Evolutionary conservation across 1,284 basidiomycete species (phyloP).

Genomic region (Trametes polyzona): DNA sequence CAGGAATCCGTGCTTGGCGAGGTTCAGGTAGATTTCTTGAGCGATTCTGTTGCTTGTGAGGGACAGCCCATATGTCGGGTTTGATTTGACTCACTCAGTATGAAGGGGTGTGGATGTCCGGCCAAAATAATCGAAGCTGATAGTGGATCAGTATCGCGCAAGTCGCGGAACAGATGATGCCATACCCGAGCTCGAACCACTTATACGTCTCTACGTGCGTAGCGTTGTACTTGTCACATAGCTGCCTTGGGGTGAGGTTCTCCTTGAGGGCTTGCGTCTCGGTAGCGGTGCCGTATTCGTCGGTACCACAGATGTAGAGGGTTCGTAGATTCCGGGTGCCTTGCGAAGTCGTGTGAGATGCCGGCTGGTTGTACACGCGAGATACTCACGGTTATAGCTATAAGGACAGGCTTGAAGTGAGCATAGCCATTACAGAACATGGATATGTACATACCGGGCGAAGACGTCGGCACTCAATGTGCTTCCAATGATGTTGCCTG

Average conservation of each 20-base stretch:
- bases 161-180: slow-evolving; percentile 1
- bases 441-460: slow-evolving; percentile 70
- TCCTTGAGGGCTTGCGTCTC: slow-evolving; percentile 98
- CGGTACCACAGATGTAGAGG: slow-evolving; percentile 93
- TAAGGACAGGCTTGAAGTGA: slow-evolving; percentile 24
- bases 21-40: slow-evolving; percentile 85
- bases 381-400: slow-evolving; percentile 70
- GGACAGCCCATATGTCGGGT: neutral
- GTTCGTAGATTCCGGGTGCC: slow-evolving; percentile 78
- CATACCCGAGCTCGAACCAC: slow-evolving; percentile 89
- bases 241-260: slow-evolving; percentile 81
- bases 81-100: slow-evolving; percentile 67
- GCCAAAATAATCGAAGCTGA: slow-evolving; percentile 96
- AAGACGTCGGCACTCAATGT: slow-evolving; percentile 96
- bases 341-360: slow-evolving; percentile 33
- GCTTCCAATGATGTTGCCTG: slow-evolving; percentile 98
- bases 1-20: slow-evolving; percentile 78
- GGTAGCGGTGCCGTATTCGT: slow-evolving; percentile 98
- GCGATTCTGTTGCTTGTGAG: slow-evolving; percentile 63
- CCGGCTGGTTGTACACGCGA: neutral
- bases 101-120: slow-evolving; percentile 92
- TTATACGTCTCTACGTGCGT: slow-evolving; percentile 94
- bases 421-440: slow-evolving; percentile 31
- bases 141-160: slow-evolving; percentile 21
- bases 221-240: slow-evolving; percentile 94